phyloP scores from a whole-genome alignment of 2,329 filamentous ascomycete genomes.

The Graphilbum fragrans region DNA sequence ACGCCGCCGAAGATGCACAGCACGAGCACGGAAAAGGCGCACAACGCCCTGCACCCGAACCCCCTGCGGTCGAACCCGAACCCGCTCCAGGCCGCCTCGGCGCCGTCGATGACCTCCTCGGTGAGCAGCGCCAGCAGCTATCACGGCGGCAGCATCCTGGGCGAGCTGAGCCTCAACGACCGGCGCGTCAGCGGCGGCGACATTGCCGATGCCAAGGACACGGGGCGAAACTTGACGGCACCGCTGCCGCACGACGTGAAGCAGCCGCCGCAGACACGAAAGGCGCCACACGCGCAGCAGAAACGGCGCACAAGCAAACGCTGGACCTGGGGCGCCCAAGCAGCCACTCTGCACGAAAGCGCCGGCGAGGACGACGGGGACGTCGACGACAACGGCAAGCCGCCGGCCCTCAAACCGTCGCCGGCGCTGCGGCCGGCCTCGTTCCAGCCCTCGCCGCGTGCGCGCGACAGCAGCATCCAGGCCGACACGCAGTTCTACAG shows the following conservation, averaged over 20 bases:
- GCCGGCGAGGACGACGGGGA: no score
- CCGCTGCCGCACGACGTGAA: background rate
- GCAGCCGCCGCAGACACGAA: background rate
- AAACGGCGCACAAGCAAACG: conserved; percentile 4
- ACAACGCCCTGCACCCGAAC: conserved; percentile 29
- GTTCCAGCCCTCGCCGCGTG: conserved; percentile 5
- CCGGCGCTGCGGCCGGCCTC: background rate
- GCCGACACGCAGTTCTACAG: conserved; percentile 33
- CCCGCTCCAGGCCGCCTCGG: conserved; percentile 3
- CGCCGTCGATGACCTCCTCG: conserved; percentile 9
- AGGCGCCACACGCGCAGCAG: background rate
- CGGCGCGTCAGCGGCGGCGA: conserved; percentile 27
- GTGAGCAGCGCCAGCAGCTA: conserved; percentile 4
- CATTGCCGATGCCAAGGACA: conserved; percentile 5
- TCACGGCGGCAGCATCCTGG: conserved; percentile 17
- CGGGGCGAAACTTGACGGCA: background rate
- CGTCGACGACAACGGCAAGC: no score
- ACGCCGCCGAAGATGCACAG: no score
- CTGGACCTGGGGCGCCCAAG: conserved; percentile 9
- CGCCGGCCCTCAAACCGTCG: no score
- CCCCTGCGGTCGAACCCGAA: conserved; percentile 40
- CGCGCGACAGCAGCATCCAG: conserved; percentile 33
- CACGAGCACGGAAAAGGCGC: conserved; percentile 9
- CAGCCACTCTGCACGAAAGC: background rate
- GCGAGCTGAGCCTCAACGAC: conserved; percentile 33